Evolutionary conservation across 352 stramenopile genomes (phyloP).

Genomic region (Aphanomyces cochlioides): DNA sequence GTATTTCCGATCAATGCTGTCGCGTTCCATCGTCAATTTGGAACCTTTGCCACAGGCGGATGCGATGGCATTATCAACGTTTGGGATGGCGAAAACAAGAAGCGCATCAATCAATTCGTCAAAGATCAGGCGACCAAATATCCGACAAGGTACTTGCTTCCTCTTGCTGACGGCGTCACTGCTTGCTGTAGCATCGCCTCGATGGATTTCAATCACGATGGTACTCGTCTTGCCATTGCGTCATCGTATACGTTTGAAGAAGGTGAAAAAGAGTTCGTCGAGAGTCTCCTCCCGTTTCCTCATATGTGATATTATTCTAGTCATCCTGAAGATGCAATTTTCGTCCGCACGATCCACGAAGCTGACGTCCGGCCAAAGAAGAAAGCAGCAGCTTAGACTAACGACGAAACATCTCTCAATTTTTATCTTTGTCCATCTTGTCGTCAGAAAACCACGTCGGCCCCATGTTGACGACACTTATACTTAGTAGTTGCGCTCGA

Average conservation of each 20-base stretch:
- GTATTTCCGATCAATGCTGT: constrained; percentile 96
- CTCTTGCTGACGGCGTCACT: too few species aligned
- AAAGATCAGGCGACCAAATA: constrained; percentile 39
- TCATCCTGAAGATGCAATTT: constrained; percentile 93
- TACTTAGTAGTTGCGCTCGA: too few species aligned
- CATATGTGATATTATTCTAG: constrained; percentile 35
- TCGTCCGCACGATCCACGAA: constrained; percentile 85
- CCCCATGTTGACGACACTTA: too few species aligned
- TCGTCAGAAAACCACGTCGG: too few species aligned
- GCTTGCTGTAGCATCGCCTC: constrained; percentile 70
- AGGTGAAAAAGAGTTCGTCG: constrained; percentile 90
- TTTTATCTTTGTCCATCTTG: too few species aligned
- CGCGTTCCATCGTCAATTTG: constrained; percentile 91
- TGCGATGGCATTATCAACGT: constrained; percentile 91
- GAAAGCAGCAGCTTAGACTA: constrained; percentile 35
- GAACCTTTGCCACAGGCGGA: constrained; percentile 94
- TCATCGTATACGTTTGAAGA: constrained; percentile 97
- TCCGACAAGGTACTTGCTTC: constrained; percentile 43
- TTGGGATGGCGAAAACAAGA: constrained; percentile 96
- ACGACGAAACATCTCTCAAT: too few species aligned
- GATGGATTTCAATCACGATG: constrained; percentile 93
- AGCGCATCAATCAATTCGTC: constrained; percentile 86
- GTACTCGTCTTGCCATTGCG: constrained; percentile 90
- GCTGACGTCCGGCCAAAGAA: constrained; percentile 84
- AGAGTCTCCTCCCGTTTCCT: constrained; percentile 18